A percentile compares a stretch with the other conserved stretches of the same genome.
These are phyloP conservation scores for Areca catechu DNA, from an alignment of 176 grass and related monocot genomes.

Conservation along the genomic window DNA sequence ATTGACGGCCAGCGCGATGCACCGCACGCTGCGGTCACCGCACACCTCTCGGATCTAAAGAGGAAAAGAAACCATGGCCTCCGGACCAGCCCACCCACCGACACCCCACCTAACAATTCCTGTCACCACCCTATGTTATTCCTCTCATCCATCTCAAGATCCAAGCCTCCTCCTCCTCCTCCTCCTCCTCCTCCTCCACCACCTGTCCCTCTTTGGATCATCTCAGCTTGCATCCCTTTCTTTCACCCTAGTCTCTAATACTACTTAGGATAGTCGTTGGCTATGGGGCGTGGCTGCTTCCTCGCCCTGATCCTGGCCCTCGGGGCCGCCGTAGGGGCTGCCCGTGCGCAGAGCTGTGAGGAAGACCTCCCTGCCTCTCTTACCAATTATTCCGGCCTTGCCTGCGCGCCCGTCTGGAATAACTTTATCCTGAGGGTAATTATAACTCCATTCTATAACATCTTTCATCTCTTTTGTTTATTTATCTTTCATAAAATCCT, in stretches of 20 bases:
- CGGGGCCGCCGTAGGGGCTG: slow-evolving; percentile 16
- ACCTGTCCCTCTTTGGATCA: too few relatives aligned
- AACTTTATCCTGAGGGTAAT: slow-evolving; percentile 74
- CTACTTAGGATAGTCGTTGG: too few relatives aligned
- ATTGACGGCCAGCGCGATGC: too few relatives aligned
- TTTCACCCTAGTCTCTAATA: background rate
- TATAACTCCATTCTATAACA: background rate
- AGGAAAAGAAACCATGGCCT: too few relatives aligned
- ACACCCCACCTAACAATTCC: too few relatives aligned
- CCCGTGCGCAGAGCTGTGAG: slow-evolving; percentile 45
- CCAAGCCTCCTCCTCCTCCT: too few relatives aligned
- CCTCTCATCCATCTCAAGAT: too few relatives aligned
- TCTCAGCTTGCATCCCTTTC: background rate
- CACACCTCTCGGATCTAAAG: too few relatives aligned
- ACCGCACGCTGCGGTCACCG: too few relatives aligned
- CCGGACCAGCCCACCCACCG: too few relatives aligned
- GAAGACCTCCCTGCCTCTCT: slow-evolving; percentile 35
- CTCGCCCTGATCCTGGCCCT: slow-evolving; percentile 28
- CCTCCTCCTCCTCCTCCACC: too few relatives aligned
- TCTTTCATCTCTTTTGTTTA: background rate
- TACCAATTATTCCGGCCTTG: slow-evolving; percentile 60
- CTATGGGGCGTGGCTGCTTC: slow-evolving; percentile 30
- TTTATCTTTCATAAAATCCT: background rate
- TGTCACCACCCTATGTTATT: too few relatives aligned
- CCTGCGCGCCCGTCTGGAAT: slow-evolving; percentile 77